Base-by-base conservation (phyloP, 371 early-diverging fungal species). In the Mucor irregularis region DNA sequence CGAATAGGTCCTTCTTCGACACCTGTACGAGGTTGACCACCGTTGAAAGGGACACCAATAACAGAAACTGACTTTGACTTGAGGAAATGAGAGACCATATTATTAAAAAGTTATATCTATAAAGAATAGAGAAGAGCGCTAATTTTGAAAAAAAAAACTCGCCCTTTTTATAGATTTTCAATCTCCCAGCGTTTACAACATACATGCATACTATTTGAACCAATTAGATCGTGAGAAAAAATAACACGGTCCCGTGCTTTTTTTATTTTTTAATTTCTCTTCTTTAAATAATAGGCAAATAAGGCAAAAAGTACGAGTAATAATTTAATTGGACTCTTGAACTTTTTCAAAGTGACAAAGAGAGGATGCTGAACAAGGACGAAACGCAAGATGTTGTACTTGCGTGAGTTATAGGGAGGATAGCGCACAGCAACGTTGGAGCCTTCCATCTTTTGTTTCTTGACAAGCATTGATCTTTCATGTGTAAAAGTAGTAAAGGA, bases 1-100 rank as follows among this genome's bases (percentile, higher is more conserved):
- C 82, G 84, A 17, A 82, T 69, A 21, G 96, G 96, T 6, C 94
- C 98, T 42, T 87, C 79, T 58, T 97, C 96, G 13, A 97, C 98
- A 54, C 97, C 97, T 34, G 80, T 84, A 61, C 88, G 88, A 46
- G 92, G 73, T 58, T 85, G 92, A 4, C 92, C 92, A 17, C 87
- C 92, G 73, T 86, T 88, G 72, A 94, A 93, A 11, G 91, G 89
- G 19, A 88, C 66, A 40, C 73, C 78, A 48, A 78, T 51, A 3
- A 74, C 67, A 9, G 78, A 60, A 3, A 70, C 67, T n/a, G 57
- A 30, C 6, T 70, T 68, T 22, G 62, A 39, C 11, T 61, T 54
- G 4, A 77, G 29, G 24, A 75, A 71, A 25, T 68, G 53, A 11
- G 42, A 42, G 49, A 57, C 53, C 37, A 39, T 53, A 31, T 38